Conservation (phyloP, 78 protist species). For the Chrysochromulina parva region DNA sequence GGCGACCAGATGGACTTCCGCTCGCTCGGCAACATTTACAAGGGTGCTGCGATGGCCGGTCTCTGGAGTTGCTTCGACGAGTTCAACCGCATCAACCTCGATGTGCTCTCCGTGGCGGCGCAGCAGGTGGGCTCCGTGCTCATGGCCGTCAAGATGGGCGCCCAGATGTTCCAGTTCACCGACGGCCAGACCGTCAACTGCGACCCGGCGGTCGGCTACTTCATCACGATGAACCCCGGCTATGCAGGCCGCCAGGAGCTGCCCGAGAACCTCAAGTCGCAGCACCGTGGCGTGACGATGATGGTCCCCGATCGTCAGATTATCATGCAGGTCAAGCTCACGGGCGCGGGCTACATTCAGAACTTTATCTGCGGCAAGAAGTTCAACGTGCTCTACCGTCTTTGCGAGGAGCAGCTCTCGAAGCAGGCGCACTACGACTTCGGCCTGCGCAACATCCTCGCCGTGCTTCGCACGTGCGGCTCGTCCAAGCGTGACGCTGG, state of each 20-base stretch:
- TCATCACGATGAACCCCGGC: constrained; percentile 94
- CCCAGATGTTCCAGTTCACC: constrained; percentile 63
- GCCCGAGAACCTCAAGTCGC: constrained; percentile 91
- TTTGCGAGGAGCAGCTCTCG: constrained; percentile 86
- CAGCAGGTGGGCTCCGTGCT: constrained; percentile 79
- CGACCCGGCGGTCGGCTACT: constrained; percentile 62
- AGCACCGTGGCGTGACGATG: constrained; percentile 87
- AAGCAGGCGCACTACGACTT: constrained; percentile 87
- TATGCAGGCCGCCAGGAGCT: constrained; percentile 94
- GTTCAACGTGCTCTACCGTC: constrained; percentile 73
- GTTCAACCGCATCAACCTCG: constrained; percentile 87
- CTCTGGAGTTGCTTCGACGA: constrained; percentile 92
- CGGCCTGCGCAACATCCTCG: constrained; percentile 78
- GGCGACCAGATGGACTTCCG: constrained; percentile 80
- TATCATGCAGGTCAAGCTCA: constrained; percentile 83
- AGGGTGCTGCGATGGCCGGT: constrained; percentile 84
- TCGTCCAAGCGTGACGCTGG: constrained; percentile 33
- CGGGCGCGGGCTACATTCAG: constrained; percentile 75
- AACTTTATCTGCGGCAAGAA: constrained; percentile 61
- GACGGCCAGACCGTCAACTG: constrained; percentile 60
- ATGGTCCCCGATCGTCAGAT: constrained; percentile 88
- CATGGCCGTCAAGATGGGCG: constrained; percentile 64
- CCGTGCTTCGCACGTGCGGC: constrained; percentile 80
- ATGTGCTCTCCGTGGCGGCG: constrained; percentile 86
- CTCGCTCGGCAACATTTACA: constrained; percentile 77